Evolutionary conservation across 2,329 filamentous ascomycete species (phyloP).

Genomic region (Fusarium paranaense): DNA sequence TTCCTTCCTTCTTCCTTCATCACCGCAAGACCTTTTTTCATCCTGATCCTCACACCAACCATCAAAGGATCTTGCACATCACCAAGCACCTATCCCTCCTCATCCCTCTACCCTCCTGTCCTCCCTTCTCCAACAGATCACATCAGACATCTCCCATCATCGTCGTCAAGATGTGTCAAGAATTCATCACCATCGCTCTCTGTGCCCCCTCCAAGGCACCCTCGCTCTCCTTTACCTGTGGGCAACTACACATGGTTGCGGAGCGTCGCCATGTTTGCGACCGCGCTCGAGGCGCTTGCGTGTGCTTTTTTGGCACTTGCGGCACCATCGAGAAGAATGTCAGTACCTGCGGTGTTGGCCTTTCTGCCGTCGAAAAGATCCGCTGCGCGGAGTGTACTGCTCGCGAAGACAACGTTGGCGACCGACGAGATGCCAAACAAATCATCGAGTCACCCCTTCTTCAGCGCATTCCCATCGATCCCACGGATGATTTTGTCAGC

Average conservation of each 20-base stretch:
- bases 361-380: conserved; percentile 14
- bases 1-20: neutral
- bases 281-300: conserved; percentile 20
- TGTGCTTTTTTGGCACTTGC: conserved; percentile 44
- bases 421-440: conserved; percentile 11
- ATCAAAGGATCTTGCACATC: neutral
- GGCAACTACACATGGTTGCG: conserved; percentile 41
- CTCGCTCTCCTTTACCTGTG: conserved; percentile 28
- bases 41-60: neutral
- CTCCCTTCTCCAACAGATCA: neutral
- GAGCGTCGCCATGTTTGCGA: conserved; percentile 21
- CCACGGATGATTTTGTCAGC: neutral
- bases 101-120: neutral
- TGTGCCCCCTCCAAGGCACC: conserved; percentile 29
- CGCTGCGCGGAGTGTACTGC: conserved; percentile 32
- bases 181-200: conserved; percentile 35
- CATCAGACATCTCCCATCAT: neutral
- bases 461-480: neutral
- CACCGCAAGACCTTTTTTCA: neutral
- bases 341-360: neutral
- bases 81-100: neutral
- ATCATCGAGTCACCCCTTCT: conserved; percentile 33
- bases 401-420: conserved; percentile 27
- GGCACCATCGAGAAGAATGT: conserved; percentile 14
- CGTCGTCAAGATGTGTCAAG: conserved; percentile 38